Conservation (phyloP, 106 monocot species). For the Narthecium ossifragum region DNA sequence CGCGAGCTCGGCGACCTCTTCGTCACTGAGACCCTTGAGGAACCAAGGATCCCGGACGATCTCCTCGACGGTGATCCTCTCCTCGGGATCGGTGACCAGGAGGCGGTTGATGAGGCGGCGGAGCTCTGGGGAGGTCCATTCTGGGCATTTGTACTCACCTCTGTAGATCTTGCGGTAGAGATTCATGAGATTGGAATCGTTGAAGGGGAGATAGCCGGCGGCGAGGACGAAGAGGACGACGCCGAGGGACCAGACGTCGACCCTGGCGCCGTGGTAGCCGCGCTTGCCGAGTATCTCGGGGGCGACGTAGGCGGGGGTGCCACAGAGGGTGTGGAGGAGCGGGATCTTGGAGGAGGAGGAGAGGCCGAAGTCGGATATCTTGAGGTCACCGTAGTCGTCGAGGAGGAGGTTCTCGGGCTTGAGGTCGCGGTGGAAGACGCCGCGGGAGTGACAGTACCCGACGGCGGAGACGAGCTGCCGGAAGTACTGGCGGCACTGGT, state of each 20-base stretch:
- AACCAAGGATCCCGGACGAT: constrained; percentile 30
- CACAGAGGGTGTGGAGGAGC: constrained; percentile 16
- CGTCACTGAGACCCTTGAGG: constrained; percentile 12
- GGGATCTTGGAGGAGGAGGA: neutral
- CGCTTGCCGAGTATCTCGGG: constrained; percentile 20
- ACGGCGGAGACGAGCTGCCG: constrained; percentile 31
- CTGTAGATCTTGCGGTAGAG: constrained; percentile 30
- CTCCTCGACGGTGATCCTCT: constrained; percentile 25
- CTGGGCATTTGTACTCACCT: constrained; percentile 25
- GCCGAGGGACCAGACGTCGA: constrained; percentile 24
- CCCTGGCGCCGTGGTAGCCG: constrained; percentile 11
- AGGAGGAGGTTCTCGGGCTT: constrained; percentile 34
- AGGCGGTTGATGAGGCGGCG: constrained; percentile 18
- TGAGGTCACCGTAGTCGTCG: constrained; percentile 19
- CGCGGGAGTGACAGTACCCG: constrained; percentile 14
- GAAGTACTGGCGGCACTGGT: constrained; percentile 14
- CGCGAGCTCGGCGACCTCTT: neutral
- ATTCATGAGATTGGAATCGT: constrained; percentile 20
- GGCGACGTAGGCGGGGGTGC: constrained; percentile 21
- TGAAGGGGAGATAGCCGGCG: constrained; percentile 27
- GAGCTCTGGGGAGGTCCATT: constrained; percentile 29
- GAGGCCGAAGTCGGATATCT: constrained; percentile 28
- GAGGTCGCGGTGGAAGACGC: constrained; percentile 30
- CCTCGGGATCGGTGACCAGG: constrained; percentile 22
- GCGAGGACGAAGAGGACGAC: constrained; percentile 27